Evolutionary conservation across 208 protist species (phyloP).

Genomic region (Crithidia thermophila): DNA sequence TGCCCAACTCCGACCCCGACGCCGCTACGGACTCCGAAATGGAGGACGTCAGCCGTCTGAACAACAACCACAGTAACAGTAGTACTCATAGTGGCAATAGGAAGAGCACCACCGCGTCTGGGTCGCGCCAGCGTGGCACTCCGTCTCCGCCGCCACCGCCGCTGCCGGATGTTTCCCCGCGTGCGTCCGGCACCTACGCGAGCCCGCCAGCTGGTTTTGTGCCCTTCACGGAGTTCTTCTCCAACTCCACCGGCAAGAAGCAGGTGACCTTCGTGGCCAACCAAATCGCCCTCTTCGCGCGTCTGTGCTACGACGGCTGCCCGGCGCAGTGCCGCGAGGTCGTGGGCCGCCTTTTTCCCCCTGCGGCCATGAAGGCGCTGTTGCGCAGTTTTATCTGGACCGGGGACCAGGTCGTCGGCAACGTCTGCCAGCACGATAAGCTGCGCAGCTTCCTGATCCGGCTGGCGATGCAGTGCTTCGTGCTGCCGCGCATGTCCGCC

Average conservation of each 20-base stretch:
- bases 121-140: not conserved
- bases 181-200: not conserved
- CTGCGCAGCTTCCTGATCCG: constrained; percentile 64
- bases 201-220: not conserved
- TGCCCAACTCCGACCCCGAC: constrained; percentile 9
- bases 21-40: constrained; percentile 2
- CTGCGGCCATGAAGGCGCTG: constrained; percentile 44
- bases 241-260: constrained; percentile 20
- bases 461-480: constrained; percentile 61
- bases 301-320: constrained; percentile 70
- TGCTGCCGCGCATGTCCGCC: constrained; percentile 45
- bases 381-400: constrained; percentile 51
- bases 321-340: constrained; percentile 46
- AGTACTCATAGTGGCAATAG: not conserved
- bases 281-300: constrained; percentile 60
- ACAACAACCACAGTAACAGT: not conserved
- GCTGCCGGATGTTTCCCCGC: no score
- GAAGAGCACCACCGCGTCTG: not conserved
- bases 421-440: constrained; percentile 34
- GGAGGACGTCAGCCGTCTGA: not conserved
- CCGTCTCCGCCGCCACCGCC: not conserved
- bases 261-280: constrained; percentile 41
- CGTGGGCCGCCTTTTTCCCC: constrained; percentile 46
- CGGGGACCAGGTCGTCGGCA: constrained; percentile 41
- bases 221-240: constrained; percentile 47